phyloP scores from a whole-genome alignment of 768 basidiomycete species.

The Kwoniella sp. region DNA sequence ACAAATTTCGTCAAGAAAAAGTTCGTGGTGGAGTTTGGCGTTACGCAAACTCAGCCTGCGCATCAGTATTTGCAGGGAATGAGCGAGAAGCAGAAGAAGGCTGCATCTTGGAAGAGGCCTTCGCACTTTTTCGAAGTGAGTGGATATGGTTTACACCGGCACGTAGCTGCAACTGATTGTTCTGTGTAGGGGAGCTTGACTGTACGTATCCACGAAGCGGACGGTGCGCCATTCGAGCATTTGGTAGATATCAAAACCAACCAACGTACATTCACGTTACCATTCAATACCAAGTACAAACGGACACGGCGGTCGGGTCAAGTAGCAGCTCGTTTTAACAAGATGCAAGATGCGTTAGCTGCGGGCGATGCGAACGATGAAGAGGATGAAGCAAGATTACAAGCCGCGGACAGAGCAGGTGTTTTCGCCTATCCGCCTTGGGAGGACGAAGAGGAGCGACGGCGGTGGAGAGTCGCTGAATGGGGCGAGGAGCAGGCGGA shows the following conservation, averaged over 20 bases:
- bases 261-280: slow-evolving; percentile 94
- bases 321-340: slow-evolving; percentile 42
- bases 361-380: slow-evolving; percentile 31
- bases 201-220: slow-evolving; percentile 96
- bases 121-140: slow-evolving; percentile 83
- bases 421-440: slow-evolving; percentile 90
- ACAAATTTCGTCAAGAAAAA: slow-evolving; percentile 96
- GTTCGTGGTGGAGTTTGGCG: slow-evolving; percentile 95
- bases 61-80: slow-evolving; percentile 67
- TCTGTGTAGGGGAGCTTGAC: slow-evolving; percentile 85
- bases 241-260: slow-evolving; percentile 83
- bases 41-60: slow-evolving; percentile 85
- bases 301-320: slow-evolving; percentile 45
- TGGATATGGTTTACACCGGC: background rate
- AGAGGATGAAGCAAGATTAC: slow-evolving; percentile 32
- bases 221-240: slow-evolving; percentile 98
- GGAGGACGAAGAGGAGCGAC: slow-evolving; percentile 72
- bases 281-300: slow-evolving; percentile 69
- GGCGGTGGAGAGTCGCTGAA: slow-evolving; percentile 88
- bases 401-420: slow-evolving; percentile 47
- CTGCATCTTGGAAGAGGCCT: slow-evolving; percentile 58
- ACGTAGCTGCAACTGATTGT: slow-evolving; percentile 1
- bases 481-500: slow-evolving; percentile 98
- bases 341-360: slow-evolving; percentile 43
- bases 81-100: slow-evolving; percentile 48